Percentiles rank a stretch among this genome's conserved stretches.
Evolutionary conservation across 1,139 yeast species (phyloP).

Genomic region (Diutina catenulata): DNA sequence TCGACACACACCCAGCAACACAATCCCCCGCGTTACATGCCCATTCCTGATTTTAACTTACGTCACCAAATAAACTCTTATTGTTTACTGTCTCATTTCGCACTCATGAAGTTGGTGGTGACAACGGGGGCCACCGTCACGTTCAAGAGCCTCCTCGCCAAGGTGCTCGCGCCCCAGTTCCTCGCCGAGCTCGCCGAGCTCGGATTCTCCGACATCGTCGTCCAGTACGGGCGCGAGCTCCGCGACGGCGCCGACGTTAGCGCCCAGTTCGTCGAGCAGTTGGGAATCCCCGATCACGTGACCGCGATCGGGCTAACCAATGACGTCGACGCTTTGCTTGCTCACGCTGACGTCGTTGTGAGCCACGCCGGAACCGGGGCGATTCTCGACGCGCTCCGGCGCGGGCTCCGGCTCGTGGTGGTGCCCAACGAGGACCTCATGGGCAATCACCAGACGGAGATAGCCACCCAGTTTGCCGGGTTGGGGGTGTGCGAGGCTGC

Average conservation of each 20-base stretch:
- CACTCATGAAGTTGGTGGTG: conserved; percentile 22
- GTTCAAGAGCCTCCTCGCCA: conserved; percentile 41
- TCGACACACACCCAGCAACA: too few relatives aligned
- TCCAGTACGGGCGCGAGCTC: conserved; percentile 63
- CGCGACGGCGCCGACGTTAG: conserved; percentile 18
- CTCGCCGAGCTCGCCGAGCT: conserved; percentile 17
- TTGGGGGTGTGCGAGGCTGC: conserved; percentile 5
- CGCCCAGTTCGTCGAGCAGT: conserved; percentile 10
- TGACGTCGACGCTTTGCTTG: conserved; percentile 8
- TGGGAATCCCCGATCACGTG: conserved; percentile 5
- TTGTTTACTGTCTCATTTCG: background rate
- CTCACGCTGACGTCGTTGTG: conserved; percentile 43
- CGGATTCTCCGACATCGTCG: conserved; percentile 29
- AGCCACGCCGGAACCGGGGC: conserved; percentile 96
- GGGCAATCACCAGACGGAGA: conserved; percentile 82
- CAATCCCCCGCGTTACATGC: too few relatives aligned
- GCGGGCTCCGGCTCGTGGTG: conserved; percentile 47
- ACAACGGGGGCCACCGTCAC: conserved; percentile 87
- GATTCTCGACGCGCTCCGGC: conserved; percentile 61
- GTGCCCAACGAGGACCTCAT: conserved; percentile 59
- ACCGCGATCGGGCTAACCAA: background rate
- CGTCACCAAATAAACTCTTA: too few relatives aligned
- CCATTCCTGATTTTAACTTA: too few relatives aligned
- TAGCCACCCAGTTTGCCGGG: conserved; percentile 46
- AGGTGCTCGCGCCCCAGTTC: conserved; percentile 24